Base-by-base conservation (phyloP, 225 moss, liverwort and hornwort species). In the Bryoerythrophyllum caledonicum region DNA sequence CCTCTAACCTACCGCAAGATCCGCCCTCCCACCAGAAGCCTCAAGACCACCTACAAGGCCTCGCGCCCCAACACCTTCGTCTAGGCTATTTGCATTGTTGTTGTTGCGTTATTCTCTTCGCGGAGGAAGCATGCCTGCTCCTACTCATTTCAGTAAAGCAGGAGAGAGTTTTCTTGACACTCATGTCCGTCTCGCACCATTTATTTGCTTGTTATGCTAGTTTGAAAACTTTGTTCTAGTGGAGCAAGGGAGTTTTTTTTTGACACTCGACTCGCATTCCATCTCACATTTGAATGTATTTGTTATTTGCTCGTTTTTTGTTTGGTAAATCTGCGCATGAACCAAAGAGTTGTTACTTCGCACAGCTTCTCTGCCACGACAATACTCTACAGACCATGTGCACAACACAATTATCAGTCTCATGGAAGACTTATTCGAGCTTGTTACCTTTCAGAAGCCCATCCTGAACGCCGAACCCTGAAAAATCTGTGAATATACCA, bases 41-140 rank as follows among this genome's bases (percentile, higher is more conserved):
- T 95, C 76, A 93, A 93, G 81, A 95, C 95, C 64, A 95, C 95
- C 15, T 95, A 81, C 90, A 95, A 95, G 82, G 94, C 94, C 43
- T 82, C 81, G 52, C 89, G 88, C 80, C 92, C 95, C 25, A 95
- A 95, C 83, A 95, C 95, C 60, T 95, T 92, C 60, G 95, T 95
- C 24, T 95, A 83, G 75, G 62, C 20, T 30, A 8, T 38, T 2
- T n/a, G n/a, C n/a, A n/a, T 38, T 10, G 38, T 10, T 10, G 38
- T 38, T 38, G 38, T 38, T 38, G 1, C 34, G 34, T 34, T 15
- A 2, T 34, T 53, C 35, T 80, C 23, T 44, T 49, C 17, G 19
- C 48, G 48, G 48, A 56, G 38, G 74, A 76, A 17, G 32, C 51
- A 67, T 63, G 67, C 32, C 26, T 23, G 24, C 32, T 30, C 48